Base-by-base conservation (phyloP, 2,329 filamentous ascomycete genomes). In the Cercospora sp. region DNA sequence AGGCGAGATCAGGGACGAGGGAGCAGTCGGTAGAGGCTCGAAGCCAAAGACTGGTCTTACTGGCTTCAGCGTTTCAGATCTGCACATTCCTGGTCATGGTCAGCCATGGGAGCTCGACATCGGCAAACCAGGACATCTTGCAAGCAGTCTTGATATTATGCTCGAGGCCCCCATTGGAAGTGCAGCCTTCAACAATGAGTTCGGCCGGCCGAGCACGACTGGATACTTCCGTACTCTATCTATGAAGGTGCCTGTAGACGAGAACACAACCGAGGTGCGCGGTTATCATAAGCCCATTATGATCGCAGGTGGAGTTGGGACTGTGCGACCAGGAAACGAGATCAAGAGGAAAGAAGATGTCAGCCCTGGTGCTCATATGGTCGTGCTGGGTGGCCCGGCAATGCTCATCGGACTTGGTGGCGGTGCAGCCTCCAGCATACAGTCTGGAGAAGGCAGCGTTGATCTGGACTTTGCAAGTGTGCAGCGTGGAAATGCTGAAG, bases 261-360 rank as follows among this genome's bases (percentile, higher is more conserved):
- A 87, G 65, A 87, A 87, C 48, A 83, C 86, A 68, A 85, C 85
- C 20, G 93, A 97, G 73, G 87, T 92, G 76, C 87, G 94, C 73
- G 95, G 95, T 26, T 99, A 97, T 79, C 95, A 98, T 82, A 99
- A 99, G 83, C 95, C 95, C 9, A 97, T 97, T 79, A 97, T 97
- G 92, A 93, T 99, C 81, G 95, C 95, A 70, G 95, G 95, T 77
- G 95, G 95, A 77, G 88, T 98, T 40, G 95, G 95, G 60, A 97
- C 92, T 5, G 94, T 98, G 31, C 85, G 95, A 67, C 94, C 95
- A 13, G 90, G 94, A 75, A 92, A 97, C 77, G 94, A 95, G 2
- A 85, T 97, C 68, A 99, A 99, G 82, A 87, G 91, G 70, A 88
- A 90, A 8, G 85, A 87, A 12, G 85, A 92, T 70, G 95, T 99